These are phyloP conservation scores for Ziziphus jujuba DNA, from an alignment of 306 rosid genomes.

Conservation along the genomic window DNA sequence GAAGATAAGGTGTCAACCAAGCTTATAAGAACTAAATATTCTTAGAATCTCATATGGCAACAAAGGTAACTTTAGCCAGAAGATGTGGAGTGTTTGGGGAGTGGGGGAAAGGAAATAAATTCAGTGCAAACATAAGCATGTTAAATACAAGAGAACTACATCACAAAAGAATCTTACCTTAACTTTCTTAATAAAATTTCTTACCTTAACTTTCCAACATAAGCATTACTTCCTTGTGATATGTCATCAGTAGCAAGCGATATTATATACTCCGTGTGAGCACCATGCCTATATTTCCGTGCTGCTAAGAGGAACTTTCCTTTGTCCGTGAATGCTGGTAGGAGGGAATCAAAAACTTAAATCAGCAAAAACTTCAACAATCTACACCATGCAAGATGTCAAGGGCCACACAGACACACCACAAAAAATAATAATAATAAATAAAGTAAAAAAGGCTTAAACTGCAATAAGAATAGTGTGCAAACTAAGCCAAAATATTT, in stretches of 20 bases:
- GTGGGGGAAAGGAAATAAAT: background rate
- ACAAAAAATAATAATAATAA: background rate
- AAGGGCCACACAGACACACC: conserved; percentile 9
- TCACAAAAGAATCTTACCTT: background rate
- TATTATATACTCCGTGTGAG: conserved; percentile 85
- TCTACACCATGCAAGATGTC: conserved; percentile 14
- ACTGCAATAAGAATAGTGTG: background rate
- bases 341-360: conserved; percentile 1
- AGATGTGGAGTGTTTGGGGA: background rate
- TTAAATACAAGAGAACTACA: background rate
- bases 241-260: conserved; percentile 87
- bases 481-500: background rate
- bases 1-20: background rate
- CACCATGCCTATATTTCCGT: conserved; percentile 84
- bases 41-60: background rate
- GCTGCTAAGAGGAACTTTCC: conserved; percentile 97
- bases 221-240: conserved; percentile 97
- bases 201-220: conserved; percentile 92
- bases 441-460: background rate
- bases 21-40: background rate
- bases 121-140: background rate
- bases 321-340: conserved; percentile 82
- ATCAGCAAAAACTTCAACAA: conserved; percentile 14
- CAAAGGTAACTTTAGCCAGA: background rate
- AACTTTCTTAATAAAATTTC: conserved; percentile 16